These are phyloP conservation scores for Mycena vitilis DNA, from an alignment of 768 basidiomycete species.

Conservation along the genomic window DNA sequence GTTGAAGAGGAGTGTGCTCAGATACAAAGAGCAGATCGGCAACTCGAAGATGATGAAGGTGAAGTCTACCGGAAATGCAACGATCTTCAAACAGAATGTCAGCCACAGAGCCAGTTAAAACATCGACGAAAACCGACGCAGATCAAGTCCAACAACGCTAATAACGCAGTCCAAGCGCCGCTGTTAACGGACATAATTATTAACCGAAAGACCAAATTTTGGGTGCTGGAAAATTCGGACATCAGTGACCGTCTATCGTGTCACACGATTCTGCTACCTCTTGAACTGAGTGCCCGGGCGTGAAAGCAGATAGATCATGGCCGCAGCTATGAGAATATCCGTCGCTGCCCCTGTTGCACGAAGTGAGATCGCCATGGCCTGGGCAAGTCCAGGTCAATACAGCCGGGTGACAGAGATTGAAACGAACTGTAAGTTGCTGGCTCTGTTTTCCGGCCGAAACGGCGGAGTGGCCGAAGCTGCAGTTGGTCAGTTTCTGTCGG, in stretches of 20 bases:
- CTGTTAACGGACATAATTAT: conserved; percentile 30
- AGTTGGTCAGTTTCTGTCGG: background rate
- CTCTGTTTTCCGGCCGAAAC: conserved; percentile 21
- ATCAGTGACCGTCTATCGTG: background rate
- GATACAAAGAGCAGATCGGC: conserved; percentile 48
- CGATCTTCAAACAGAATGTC: conserved; percentile 7
- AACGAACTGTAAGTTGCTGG: conserved; percentile 15
- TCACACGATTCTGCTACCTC: background rate
- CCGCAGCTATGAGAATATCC: conserved; percentile 5
- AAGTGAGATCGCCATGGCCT: conserved; percentile 24
- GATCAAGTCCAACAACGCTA: conserved; percentile 29
- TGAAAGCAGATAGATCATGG: conserved; percentile 14
- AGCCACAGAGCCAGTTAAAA: background rate
- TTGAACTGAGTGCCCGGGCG: background rate
- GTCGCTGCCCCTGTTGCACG: conserved; percentile 10
- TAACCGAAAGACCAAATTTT: conserved; percentile 22
- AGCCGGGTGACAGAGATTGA: background rate
- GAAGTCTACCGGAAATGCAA: conserved; percentile 23
- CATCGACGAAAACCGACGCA: conserved; percentile 8
- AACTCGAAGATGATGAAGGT: conserved; percentile 40
- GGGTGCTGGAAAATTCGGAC: conserved; percentile 4
- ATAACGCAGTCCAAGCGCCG: conserved; percentile 34
- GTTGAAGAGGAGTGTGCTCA: conserved; percentile 46
- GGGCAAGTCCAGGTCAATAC: background rate
- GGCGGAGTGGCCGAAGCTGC: background rate